Percentiles rank a stretch among this genome's conserved stretches.
Evolutionary conservation across 352 stramenopile species (phyloP).

Genomic region (Elongisporangium undulatum): DNA sequence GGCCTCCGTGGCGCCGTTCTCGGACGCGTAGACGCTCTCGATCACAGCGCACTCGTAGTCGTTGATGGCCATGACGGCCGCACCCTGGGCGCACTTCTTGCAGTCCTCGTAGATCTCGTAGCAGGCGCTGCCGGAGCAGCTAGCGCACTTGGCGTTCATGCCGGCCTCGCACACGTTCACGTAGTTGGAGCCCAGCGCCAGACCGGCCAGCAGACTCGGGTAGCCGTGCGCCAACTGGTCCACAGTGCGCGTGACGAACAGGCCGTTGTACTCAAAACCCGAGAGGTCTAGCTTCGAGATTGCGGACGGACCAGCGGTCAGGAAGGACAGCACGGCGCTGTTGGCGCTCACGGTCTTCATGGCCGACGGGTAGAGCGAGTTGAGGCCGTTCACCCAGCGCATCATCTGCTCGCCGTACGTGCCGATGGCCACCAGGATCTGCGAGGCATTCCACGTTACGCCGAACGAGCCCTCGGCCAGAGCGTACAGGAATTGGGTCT

Average conservation of each 20-base stretch:
- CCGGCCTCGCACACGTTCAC: slow-evolving; percentile 27
- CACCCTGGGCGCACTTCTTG: slow-evolving; percentile 35
- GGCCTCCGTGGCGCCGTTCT: slow-evolving; percentile 30
- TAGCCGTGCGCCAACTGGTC: slow-evolving; percentile 47
- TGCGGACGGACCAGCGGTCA: slow-evolving; percentile 20
- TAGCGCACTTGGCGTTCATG: slow-evolving; percentile 38
- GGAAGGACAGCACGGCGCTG: slow-evolving; percentile 29
- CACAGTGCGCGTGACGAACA: slow-evolving; percentile 46
- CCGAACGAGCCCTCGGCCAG: slow-evolving; percentile 11
- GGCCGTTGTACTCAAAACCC: slow-evolving; percentile 50
- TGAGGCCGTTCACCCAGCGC: slow-evolving; percentile 42
- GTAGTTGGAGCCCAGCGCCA: slow-evolving; percentile 46
- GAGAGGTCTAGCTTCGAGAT: slow-evolving; percentile 32
- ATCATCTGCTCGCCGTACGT: slow-evolving; percentile 14
- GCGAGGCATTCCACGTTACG: neutral
- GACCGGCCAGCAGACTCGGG: slow-evolving; percentile 42
- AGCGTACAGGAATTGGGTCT: slow-evolving; percentile 13
- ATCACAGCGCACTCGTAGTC: slow-evolving; percentile 33
- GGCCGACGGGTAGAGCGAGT: slow-evolving; percentile 44
- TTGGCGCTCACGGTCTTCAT: slow-evolving; percentile 34
- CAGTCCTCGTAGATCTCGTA: slow-evolving; percentile 34
- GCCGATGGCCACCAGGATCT: slow-evolving; percentile 1
- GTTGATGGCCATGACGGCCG: slow-evolving; percentile 38
- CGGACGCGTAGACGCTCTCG: slow-evolving; percentile 29
- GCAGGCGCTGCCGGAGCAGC: slow-evolving; percentile 31